phyloP scores from a whole-genome alignment of 202 grass and related monocot genomes.

The Eragrostis tef region DNA sequence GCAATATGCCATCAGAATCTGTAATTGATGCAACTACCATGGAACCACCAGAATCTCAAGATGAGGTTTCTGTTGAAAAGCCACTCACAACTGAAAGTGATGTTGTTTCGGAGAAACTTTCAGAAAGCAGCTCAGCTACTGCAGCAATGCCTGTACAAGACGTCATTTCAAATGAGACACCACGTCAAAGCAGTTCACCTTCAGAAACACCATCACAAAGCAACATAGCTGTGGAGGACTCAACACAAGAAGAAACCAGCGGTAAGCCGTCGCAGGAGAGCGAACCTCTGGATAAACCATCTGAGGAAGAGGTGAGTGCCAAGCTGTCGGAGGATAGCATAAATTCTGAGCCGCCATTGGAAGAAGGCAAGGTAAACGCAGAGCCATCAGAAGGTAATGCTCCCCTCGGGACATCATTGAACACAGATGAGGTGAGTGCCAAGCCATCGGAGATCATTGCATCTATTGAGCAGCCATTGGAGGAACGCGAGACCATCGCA shows the following conservation, averaged over 20 bases:
- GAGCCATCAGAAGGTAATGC: background rate
- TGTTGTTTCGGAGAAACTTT: conserved; percentile 23
- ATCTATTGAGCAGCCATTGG: conserved; percentile 6
- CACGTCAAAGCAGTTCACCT: conserved; percentile 32
- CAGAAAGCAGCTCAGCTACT: conserved; percentile 52
- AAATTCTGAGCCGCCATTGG: background rate
- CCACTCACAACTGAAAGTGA: conserved; percentile 18
- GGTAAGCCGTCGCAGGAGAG: background rate
- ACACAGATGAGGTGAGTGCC: background rate
- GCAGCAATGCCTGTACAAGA: conserved; percentile 10
- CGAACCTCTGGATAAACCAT: background rate
- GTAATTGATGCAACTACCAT: conserved; percentile 1
- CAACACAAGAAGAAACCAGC: background rate
- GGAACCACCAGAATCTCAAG: conserved; percentile 44
- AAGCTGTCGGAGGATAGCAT: background rate
- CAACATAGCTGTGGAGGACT: conserved; percentile 4
- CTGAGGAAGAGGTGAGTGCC: background rate
- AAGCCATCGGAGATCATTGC: conserved; percentile 12
- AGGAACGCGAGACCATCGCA: background rate
- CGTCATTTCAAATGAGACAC: conserved; percentile 36
- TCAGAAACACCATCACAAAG: conserved; percentile 45
- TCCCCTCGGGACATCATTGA: conserved; percentile 6
- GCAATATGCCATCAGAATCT: conserved; percentile 11
- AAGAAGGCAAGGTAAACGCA: background rate
- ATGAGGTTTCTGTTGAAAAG: conserved; percentile 41